Evolutionary conservation across 2,329 filamentous ascomycete species (phyloP), one percentile per base, ranked within the genome.

Genomic region (Sclerotiophoma versabilis): DNA sequence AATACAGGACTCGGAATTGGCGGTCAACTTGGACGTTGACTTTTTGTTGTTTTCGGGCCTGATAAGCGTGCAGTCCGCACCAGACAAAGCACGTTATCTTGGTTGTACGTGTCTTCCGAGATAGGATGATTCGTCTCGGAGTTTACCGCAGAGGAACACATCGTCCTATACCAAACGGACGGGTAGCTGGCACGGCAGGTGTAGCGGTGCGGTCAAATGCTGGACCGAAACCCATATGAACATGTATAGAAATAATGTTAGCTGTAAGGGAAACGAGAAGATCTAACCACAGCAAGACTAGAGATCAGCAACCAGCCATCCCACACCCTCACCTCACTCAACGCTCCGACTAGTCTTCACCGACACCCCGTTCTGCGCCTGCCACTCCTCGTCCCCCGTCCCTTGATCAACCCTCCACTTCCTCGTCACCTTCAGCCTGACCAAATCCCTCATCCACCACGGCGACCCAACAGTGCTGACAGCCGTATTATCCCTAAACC

Each of bases 371-470:
- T 33, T 51, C 26, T 45, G 33, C 25, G 39, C 48, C 48, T 38
- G 26, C 48, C 39, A 38, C 39, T 30, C 33, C n/a, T 15, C 26
- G 19, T 51, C 39, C 5, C 32, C 30, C 12, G 38, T 43, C 3
- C 39, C 48, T 4, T 19, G 8, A 32, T 44, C 39, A 6, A 39
- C 20, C 33, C 33, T 44, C 33, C 48, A 51, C 33, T n/a, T 26
- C 39, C 39, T 36, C 26, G 33, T 26, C 6, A 51, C 19, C 47
- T 19, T 44, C 17, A 50, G 4, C 19, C 47, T 30, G 8, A 43
- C 20, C 10, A 32, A n/a, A 26, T 44, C 47, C n/a, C 25, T 50
- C 39, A 43, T 14, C 32, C 39, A 29, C 33, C 19, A 37, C 33
- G 19, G 8, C 33, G 17, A 17, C 12, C 33, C 33, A 7, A 26